phyloP scores from a whole-genome alignment of 345 rosid genomes.

The Corchorus olitorius region DNA sequence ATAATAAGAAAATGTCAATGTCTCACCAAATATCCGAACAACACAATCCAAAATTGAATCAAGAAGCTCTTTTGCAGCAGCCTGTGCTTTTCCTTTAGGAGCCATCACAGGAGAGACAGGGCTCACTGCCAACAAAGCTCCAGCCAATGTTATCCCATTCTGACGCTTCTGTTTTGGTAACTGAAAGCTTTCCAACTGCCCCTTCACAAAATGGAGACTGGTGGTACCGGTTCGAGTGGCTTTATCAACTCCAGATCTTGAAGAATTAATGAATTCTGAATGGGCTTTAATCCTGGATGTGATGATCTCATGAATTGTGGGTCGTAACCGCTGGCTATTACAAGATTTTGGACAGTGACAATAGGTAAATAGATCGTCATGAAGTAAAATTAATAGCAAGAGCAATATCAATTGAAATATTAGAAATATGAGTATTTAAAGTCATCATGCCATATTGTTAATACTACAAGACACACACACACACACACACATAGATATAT shows the following conservation, averaged over 20 bases:
- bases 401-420: constrained; percentile 9
- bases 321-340: constrained; percentile 89
- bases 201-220: constrained; percentile 58
- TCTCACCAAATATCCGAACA: constrained; percentile 87
- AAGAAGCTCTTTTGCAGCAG: constrained; percentile 86
- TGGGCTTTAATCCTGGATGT: constrained; percentile 84
- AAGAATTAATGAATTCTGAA: constrained; percentile 58
- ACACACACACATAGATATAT: no score
- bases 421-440: neutral
- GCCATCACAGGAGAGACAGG: constrained; percentile 97
- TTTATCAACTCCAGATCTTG: constrained; percentile 59
- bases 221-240: constrained; percentile 44
- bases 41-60: constrained; percentile 83
- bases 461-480: neutral
- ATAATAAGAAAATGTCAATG: constrained; percentile 20
- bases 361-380: constrained; percentile 13
- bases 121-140: constrained; percentile 79
- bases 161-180: constrained; percentile 73
- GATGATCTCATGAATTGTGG: constrained; percentile 92
- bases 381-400: constrained; percentile 4
- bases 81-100: constrained; percentile 94
- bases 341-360: constrained; percentile 26
- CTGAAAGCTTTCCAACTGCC: constrained; percentile 67
- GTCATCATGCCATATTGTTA: neutral
- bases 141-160: constrained; percentile 71